Evolutionary conservation across 75 land plant species (phyloP).

Genomic region (Cupressus sempervirens): DNA sequence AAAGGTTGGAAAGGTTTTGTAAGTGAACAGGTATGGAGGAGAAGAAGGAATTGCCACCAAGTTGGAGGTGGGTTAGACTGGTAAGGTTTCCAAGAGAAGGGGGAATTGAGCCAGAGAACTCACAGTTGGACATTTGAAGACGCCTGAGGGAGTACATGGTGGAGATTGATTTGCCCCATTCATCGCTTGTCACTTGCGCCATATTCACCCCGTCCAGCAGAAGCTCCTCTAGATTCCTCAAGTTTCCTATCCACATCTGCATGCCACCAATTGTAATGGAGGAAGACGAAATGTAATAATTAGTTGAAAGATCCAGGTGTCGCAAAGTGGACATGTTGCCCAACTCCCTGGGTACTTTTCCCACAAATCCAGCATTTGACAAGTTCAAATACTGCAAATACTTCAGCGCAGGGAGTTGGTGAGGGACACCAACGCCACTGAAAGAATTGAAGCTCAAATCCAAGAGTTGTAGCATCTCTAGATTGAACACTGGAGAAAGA

Average conservation of each 20-base stretch:
- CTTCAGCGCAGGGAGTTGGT: background rate
- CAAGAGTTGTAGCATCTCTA: background rate
- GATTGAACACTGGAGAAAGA: background rate
- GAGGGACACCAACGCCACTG: background rate
- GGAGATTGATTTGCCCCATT: background rate
- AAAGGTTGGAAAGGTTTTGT: no score
- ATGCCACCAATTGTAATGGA: no score
- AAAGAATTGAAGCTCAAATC: background rate
- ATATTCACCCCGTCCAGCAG: background rate
- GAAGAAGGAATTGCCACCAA: no score
- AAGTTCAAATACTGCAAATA: background rate
- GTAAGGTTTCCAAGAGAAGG: background rate
- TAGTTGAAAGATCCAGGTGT: no score
- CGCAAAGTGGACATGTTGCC: no score
- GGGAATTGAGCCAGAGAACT: background rate
- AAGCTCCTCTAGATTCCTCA: no score
- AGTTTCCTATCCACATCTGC: no score
- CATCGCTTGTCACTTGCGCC: background rate
- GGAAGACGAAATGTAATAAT: no score
- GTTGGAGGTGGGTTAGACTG: no score
- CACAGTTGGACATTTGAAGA: background rate
- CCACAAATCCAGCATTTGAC: slow-evolving; percentile 1
- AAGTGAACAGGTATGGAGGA: no score
- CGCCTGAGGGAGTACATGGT: background rate
- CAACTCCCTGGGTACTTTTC: no score